Conservation (phyloP, 768 basidiomycete genomes). For the Rhizopogon sp. region DNA sequence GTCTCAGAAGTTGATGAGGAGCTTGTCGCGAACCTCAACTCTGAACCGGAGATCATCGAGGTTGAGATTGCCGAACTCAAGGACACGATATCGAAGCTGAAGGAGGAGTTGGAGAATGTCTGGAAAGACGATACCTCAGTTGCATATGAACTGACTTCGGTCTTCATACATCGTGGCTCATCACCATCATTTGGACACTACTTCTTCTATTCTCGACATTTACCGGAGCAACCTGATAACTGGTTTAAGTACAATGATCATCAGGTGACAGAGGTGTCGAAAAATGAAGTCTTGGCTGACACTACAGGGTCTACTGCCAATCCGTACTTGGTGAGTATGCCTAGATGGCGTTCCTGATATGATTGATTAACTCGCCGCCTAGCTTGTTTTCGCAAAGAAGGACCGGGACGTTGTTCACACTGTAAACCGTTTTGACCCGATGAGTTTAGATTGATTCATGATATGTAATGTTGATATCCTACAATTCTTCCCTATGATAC, state of each 20-base stretch:
- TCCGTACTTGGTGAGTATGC: constrained; percentile 71
- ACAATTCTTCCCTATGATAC: constrained; percentile 1
- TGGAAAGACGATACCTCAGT: constrained; percentile 67
- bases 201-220: constrained; percentile 89
- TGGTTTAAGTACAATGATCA: constrained; percentile 99
- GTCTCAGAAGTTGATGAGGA: constrained; percentile 56
- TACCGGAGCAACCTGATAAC: constrained; percentile 72
- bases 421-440: constrained; percentile 56
- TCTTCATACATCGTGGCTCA: constrained; percentile 91
- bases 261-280: constrained; percentile 68
- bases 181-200: constrained; percentile 90
- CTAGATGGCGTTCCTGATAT: background rate
- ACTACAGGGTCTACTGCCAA: constrained; percentile 90
- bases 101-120: constrained; percentile 63
- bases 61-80: constrained; percentile 56
- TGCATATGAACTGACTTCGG: constrained; percentile 88
- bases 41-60: constrained; percentile 49
- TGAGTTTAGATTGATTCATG: constrained; percentile 20
- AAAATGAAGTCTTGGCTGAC: constrained; percentile 83
- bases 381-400: constrained; percentile 85
- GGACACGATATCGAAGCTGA: constrained; percentile 44
- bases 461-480: constrained; percentile 22
- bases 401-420: constrained; percentile 77
- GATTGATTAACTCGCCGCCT: background rate
- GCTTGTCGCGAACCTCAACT: constrained; percentile 44